Evolutionary conservation across 139 green algal species (phyloP), one percentile per base, ranked within the genome.

Genomic region (Desmodesmus armatus): DNA sequence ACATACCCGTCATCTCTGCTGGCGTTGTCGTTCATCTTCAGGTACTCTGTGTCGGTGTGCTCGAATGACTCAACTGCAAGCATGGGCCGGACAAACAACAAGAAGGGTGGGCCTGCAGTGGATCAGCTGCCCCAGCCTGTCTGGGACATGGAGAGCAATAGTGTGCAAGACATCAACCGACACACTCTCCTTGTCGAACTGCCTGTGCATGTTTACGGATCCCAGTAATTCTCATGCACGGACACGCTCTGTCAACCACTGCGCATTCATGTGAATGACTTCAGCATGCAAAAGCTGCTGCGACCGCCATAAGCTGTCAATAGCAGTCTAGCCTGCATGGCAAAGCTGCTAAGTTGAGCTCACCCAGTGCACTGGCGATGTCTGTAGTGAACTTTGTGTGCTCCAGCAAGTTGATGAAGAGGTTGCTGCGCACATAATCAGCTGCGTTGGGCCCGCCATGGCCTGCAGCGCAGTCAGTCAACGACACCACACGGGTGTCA

Each of bases 381-480:
- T 93, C 88, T 27, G 35, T 85, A 3, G 80, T 41, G 67, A 98
- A 98, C 9, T 94, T 92, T 19, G 80, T 39, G 65, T 97, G 91
- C 19, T 90, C 81, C 39, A 97, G 47, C 33, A 99, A 89, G 67
- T 96, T 98, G 1, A 93, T 80, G 63, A 98, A 98, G 15, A 99
- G 77, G 75, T 98, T 94, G 71, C 90, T 84, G 19, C 90, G 69
- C 47, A 99, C 95, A 84, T 95, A 99, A 47, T 94, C 87, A 19
- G 96, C 96, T 15, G 96, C 96, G 29, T 91, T 87, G 5, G 95
- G 89, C 3, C 96, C 96, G 15, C 96, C 96, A 85, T 99, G 96
- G 2, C 96, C 96, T 98, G 89, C 67, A 51, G n/a, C 19, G 19
- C 3, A 31, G n/a, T n/a, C n/a, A n/a, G n/a, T n/a, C n/a, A n/a